phyloP scores from a whole-genome alignment of 1,284 basidiomycete genomes.

The Mycena sp. region DNA sequence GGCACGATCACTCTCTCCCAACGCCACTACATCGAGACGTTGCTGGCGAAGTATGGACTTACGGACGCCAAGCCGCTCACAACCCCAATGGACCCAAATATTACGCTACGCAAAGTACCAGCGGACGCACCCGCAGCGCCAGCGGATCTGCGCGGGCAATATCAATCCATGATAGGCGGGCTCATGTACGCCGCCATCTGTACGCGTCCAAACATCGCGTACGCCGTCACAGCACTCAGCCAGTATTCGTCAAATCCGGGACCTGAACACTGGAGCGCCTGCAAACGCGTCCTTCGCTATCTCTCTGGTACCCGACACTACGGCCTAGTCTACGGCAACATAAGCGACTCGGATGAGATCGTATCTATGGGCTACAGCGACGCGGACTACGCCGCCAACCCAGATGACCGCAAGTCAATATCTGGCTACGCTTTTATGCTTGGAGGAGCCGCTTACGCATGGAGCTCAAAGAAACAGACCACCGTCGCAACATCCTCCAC shows the following conservation, averaged over 20 bases:
- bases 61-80: conserved; percentile 32
- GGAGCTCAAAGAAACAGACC: conserved; percentile 27
- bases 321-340: conserved; percentile 4
- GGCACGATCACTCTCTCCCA: conserved; percentile 1
- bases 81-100: conserved; percentile 38
- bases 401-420: conserved; percentile 23
- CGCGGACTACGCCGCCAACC: conserved; percentile 17
- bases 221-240: conserved; percentile 35
- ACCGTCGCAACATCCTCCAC: conserved; percentile 35
- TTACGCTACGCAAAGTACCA: conserved; percentile 28
- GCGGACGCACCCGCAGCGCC: conserved; percentile 1
- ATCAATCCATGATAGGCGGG: conserved; percentile 36
- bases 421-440: conserved; percentile 23
- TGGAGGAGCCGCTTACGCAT: conserved; percentile 16
- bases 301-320: conserved; percentile 38
- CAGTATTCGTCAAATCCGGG: conserved; percentile 39
- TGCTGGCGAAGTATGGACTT: conserved; percentile 4
- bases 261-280: conserved; percentile 38
- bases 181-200: conserved; percentile 43
- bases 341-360: not conserved
- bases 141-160: not conserved
- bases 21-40: not conserved
- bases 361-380: conserved; percentile 1
- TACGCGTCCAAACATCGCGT: too few species aligned
- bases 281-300: conserved; percentile 44